Base-by-base conservation (phyloP, 768 basidiomycete species). In the Kwoniella sp. region DNA sequence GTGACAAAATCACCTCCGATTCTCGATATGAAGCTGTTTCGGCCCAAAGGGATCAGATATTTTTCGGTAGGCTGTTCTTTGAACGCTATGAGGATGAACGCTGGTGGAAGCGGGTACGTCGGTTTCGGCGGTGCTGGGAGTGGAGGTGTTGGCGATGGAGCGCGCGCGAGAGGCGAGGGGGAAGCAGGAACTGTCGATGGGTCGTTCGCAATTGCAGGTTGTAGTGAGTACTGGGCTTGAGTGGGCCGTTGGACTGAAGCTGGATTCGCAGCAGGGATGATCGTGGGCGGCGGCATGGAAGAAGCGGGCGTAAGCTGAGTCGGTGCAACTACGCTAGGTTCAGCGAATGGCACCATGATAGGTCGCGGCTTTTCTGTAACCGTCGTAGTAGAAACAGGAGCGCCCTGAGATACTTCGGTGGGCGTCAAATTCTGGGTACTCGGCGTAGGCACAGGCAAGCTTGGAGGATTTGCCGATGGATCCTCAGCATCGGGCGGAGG, bases 21-120 rank as follows among this genome's bases (percentile, higher is more conserved):
- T 17, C 76, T 57, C 0, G 73, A 73, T 29, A 77, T 62, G 29
- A 59, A 73, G 17, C 73, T 72, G 11, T 60, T 54, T 2, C 47
- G 25, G 3, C 76, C 76, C 4, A 77, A 56, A 1, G 76, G 76
- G 5, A 77, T 28, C 15, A 75, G 47, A 38, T 58, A 75, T 47
- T 77, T 77, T 57, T 77, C 76, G 1, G 73, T 75, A 9, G 68
- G 67, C 8, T 55, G 41, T 23, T 77, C 76, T 45, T 71, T 72
- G 72, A 77, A 77, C 1, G 73, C 68, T 1, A 77, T 25, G 12
- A 75, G 65, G 13, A 77, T 61, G 45, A 77, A 77, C 3, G 73
- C 73, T 25, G 73, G 69, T 7, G 73, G 68, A 9, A 68, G 63
- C 13, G 71, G 71, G 50, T 74, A 76, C 1, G 54, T 56, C 0